These are phyloP conservation scores for Cryphonectria radicalis DNA, from an alignment of 2,329 filamentous ascomycete genomes.

Conservation along the genomic window DNA sequence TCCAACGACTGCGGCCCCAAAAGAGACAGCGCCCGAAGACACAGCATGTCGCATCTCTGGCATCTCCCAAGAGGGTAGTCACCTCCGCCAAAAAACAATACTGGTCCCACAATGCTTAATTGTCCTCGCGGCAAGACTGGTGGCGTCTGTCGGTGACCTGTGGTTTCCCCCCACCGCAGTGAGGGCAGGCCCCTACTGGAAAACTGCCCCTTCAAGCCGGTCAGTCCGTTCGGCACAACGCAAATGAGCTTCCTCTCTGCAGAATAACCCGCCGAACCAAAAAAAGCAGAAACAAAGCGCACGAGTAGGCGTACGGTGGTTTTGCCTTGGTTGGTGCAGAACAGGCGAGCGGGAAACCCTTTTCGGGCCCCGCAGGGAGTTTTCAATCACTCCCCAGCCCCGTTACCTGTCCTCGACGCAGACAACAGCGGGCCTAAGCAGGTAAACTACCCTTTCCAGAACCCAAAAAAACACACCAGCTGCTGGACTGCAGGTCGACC, in stretches of 20 bases:
- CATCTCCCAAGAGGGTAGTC: background rate
- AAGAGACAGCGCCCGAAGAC: slow-evolving; percentile 7
- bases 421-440: slow-evolving; percentile 7
- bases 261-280: slow-evolving; percentile 4
- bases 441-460: slow-evolving; percentile 11
- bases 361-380: background rate
- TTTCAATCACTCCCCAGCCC: background rate
- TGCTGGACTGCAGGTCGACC: background rate
- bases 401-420: slow-evolving; percentile 4
- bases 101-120: slow-evolving; percentile 6
- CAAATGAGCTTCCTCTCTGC: slow-evolving; percentile 9
- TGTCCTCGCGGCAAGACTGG: slow-evolving; percentile 4
- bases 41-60: background rate
- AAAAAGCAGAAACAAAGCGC: background rate
- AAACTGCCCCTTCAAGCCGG: slow-evolving; percentile 2
- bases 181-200: slow-evolving; percentile 8
- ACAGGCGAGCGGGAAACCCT: background rate
- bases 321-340: background rate
- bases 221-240: slow-evolving; percentile 1
- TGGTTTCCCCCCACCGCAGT: background rate
- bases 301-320: background rate
- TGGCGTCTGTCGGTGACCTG: slow-evolving; percentile 13
- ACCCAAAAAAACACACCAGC: background rate
- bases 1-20: slow-evolving; percentile 1
- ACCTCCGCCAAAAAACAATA: background rate